A percentile compares a stretch with the other conserved stretches of the same genome.
Conservation (phyloP, 352 stramenopile genomes). For the Plasmopara halstedii region DNA sequence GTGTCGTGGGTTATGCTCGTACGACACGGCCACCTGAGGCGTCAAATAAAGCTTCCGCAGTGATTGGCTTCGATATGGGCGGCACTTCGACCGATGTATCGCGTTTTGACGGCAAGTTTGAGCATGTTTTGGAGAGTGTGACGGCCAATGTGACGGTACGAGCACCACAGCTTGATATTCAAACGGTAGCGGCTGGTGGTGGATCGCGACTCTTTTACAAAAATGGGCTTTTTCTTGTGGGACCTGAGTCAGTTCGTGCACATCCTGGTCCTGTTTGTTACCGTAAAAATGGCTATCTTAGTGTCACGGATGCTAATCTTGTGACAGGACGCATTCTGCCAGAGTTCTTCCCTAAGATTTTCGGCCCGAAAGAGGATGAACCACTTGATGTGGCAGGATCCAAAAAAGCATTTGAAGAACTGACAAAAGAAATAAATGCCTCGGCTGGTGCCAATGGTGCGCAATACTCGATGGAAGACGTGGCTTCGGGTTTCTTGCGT, state of each 20-base stretch:
- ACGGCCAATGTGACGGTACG: slow-evolving; percentile 97
- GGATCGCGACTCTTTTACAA: slow-evolving; percentile 95
- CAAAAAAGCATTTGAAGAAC: slow-evolving; percentile 83
- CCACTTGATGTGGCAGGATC: slow-evolving; percentile 94
- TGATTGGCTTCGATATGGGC: slow-evolving; percentile 99
- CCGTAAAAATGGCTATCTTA: slow-evolving; percentile 93
- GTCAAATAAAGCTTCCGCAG: slow-evolving; percentile 20
- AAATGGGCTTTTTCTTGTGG: slow-evolving; percentile 96
- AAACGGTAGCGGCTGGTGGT: slow-evolving; percentile 96
- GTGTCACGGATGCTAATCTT: slow-evolving; percentile 98
- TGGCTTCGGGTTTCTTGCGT: slow-evolving; percentile 96
- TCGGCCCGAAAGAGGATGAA: slow-evolving; percentile 96
- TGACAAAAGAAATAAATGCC: slow-evolving; percentile 87
- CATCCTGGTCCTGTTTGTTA: slow-evolving; percentile 97
- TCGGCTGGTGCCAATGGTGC: slow-evolving; percentile 41
- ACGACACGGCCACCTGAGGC: slow-evolving; percentile 67
- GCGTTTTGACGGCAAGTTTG: slow-evolving; percentile 93
- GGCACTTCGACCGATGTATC: slow-evolving; percentile 98
- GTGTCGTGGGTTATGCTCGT: slow-evolving; percentile 96
- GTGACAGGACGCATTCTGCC: slow-evolving; percentile 96
- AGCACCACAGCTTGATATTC: slow-evolving; percentile 97
- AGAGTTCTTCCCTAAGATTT: slow-evolving; percentile 98
- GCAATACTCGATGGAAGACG: slow-evolving; percentile 86
- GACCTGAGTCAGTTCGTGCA: slow-evolving; percentile 94
- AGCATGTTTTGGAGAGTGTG: slow-evolving; percentile 98